phyloP scores from a whole-genome alignment of 2,329 filamentous ascomycete genomes.

The Escovopsis sp. region DNA sequence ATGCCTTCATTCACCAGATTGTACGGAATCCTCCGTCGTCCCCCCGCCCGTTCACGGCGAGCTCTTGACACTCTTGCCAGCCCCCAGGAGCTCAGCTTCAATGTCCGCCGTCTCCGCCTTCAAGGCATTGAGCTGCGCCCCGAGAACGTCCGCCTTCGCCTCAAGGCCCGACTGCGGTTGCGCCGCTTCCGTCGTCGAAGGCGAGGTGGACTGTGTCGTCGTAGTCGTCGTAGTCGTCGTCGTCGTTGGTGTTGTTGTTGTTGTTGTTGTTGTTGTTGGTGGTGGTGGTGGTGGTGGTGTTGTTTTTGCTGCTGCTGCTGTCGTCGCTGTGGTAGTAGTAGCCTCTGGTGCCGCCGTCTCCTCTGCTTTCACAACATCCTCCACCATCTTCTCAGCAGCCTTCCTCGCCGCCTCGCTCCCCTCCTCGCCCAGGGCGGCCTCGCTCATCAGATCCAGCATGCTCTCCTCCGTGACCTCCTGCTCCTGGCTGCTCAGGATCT shows the following conservation, averaged over 20 bases:
- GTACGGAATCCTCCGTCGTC: constrained; percentile 6
- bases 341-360: background rate
- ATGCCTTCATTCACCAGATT: background rate
- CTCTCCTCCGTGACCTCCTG: constrained; percentile 21
- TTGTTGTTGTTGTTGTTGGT: no score
- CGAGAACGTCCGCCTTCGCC: constrained; percentile 6
- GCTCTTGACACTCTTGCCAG: constrained; percentile 13
- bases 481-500: constrained; percentile 11
- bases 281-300: no score
- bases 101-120: constrained; percentile 8
- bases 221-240: no score
- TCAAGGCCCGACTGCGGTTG: no score
- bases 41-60: constrained; percentile 8
- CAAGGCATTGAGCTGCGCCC: constrained; percentile 8
- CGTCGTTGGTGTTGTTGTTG: no score
- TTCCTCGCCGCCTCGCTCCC: background rate
- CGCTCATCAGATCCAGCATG: constrained; percentile 20
- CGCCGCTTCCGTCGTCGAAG: no score
- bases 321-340: no score
- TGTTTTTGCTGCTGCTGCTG: no score
- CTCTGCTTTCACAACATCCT: background rate
- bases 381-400: background rate
- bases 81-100: constrained; percentile 11
- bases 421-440: constrained; percentile 6
- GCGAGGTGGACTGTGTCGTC: no score